Percentiles rank a stretch among this genome's conserved stretches.
Evolutionary conservation across 495 filamentous ascomycete genomes (phyloP).

Genomic region (Geopyxis carbonaria): DNA sequence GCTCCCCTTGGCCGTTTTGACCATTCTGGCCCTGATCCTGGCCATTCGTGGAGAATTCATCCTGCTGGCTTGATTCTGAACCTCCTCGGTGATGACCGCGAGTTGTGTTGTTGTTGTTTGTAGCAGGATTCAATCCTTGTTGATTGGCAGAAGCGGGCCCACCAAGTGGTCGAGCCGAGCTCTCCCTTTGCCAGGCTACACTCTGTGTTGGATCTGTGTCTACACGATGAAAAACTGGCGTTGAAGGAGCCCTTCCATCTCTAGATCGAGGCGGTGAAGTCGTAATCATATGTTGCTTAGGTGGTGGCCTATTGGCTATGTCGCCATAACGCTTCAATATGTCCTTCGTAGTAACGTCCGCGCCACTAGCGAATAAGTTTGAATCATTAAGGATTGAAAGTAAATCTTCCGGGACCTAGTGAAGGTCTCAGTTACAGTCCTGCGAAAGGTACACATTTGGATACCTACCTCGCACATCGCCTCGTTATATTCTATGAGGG

Average conservation of each 20-base stretch:
- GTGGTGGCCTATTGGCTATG: slow-evolving; percentile 44
- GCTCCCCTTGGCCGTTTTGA: slow-evolving; percentile 8
- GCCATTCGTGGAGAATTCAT: slow-evolving; percentile 29
- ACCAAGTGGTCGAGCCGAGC: slow-evolving; percentile 60
- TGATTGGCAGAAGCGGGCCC: neutral
- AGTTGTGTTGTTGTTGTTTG: neutral
- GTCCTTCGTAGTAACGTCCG: slow-evolving; percentile 93
- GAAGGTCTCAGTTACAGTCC: neutral
- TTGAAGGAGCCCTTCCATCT: slow-evolving; percentile 29
- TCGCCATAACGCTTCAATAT: slow-evolving; percentile 81
- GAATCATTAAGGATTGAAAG: slow-evolving; percentile 70
- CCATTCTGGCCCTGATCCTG: slow-evolving; percentile 28
- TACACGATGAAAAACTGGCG: slow-evolving; percentile 42
- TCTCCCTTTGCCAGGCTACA: slow-evolving; percentile 61
- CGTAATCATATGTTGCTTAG: slow-evolving; percentile 36
- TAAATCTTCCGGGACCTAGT: slow-evolving; percentile 80
- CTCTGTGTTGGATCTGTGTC: slow-evolving; percentile 62
- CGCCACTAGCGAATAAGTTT: slow-evolving; percentile 56
- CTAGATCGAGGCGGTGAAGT: slow-evolving; percentile 33
- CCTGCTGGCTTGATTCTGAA: no score
- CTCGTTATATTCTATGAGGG: slow-evolving; percentile 80
- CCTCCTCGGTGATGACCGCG: slow-evolving; percentile 8
- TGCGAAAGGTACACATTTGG: slow-evolving; percentile 5
- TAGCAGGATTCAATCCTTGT: neutral
- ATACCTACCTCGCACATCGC: slow-evolving; percentile 90